Evolutionary conservation across 768 basidiomycete genomes (phyloP).

Genomic region (Cyclocybe cylindracea): DNA sequence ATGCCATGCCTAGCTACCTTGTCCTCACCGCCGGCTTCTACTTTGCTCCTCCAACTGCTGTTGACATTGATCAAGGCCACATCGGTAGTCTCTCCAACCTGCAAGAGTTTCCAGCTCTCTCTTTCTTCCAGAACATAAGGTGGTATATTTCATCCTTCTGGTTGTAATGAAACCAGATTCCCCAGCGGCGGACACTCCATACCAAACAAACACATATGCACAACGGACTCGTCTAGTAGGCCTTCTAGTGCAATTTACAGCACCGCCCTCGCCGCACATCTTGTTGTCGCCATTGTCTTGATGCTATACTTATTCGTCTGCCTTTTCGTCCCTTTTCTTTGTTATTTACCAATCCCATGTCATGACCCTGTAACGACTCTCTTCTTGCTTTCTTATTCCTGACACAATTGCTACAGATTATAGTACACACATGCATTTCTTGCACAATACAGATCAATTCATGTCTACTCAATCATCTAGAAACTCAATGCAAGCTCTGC

Average conservation of each 20-base stretch:
- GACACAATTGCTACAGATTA: background rate
- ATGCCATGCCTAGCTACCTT: slow-evolving; percentile 64
- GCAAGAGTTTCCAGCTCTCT: slow-evolving; percentile 38
- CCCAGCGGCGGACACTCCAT: background rate
- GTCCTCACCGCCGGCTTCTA: slow-evolving; percentile 92
- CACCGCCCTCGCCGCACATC: background rate
- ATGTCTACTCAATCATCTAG: background rate
- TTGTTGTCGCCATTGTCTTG: background rate
- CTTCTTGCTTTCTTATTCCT: background rate
- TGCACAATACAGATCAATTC: background rate
- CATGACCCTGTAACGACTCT: background rate
- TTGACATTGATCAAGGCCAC: slow-evolving; percentile 39
- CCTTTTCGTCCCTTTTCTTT: background rate
- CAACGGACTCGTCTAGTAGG: too few species aligned
- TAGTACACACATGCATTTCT: slow-evolving; percentile 3
- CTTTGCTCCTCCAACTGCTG: slow-evolving; percentile 67
- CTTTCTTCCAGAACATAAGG: slow-evolving; percentile 37
- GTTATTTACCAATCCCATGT: background rate
- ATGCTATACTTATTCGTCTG: background rate
- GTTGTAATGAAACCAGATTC: slow-evolving; percentile 12
- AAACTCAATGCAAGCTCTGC: slow-evolving; percentile 54
- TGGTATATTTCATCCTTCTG: slow-evolving; percentile 37
- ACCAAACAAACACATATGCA: too few species aligned
- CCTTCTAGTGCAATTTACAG: background rate
- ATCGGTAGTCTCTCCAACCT: slow-evolving; percentile 10